Evolutionary conservation across 805 yeast species (phyloP), one percentile per base, ranked within the genome.

Genomic region (Scheffersomyces amazonensis): DNA sequence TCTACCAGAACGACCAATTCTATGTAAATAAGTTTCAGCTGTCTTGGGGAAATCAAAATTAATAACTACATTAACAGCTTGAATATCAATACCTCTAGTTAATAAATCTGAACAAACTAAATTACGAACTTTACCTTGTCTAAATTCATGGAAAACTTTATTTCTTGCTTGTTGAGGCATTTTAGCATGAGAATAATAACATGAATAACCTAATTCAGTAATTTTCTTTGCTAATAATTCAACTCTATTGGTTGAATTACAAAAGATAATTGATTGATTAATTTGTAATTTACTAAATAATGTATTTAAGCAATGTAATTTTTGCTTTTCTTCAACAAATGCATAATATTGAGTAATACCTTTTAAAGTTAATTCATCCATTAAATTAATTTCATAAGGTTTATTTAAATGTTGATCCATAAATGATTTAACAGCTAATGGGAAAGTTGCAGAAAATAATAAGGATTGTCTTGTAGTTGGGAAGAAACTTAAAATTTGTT

Each of bases 1-100:
- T 75, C 99, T 87, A 51, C 99, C 98, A 6, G 97, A 89, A 74
- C 99, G 88, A 76, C 98, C 98, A 53, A 91, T 93, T 76, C 98
- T 86, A 71, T 93, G 99, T 53, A 93, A 76, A 62, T 93, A 93
- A 29, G 98, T 93, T 65, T 93, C 99, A 6, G 98, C 97, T 37
- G 84, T 88, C 64, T 91, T 91, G 44, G 99, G 99, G 83, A 93
- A 93, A 64, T 93, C 99, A 62, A 93, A 93, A 70, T 93, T 93
- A 55, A 93, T 87, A 35, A 93, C 99, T 33, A 93, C 98, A 59
- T 93, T 93, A 48, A 93, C 99, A 5, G 98, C 98, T 67, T 93
- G 98, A 54, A 93, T 91, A 75, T 93, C 99, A 55, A 93, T 93
- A 78, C 99, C 98, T 75, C 98, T 86, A 21, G 98, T 91, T 47